Base-by-base conservation (phyloP, 192 early-diverging fungal species). In the Mortierella antarctica region DNA sequence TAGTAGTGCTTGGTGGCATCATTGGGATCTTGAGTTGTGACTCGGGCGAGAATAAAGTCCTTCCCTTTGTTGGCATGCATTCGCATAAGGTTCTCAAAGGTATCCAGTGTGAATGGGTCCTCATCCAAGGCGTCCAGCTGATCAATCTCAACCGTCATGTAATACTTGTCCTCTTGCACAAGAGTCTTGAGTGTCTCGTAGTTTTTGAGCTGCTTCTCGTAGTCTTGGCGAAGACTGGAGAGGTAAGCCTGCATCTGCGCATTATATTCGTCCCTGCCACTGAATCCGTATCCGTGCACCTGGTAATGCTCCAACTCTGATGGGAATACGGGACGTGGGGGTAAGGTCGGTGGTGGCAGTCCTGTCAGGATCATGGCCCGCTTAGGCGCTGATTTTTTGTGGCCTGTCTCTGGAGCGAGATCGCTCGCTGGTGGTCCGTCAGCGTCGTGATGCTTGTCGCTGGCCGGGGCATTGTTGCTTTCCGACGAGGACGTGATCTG, bases 101-200 rank as follows among this genome's bases (percentile, higher is more conserved):
- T 81, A 57, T 93, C 92, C 42, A 93, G 71, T 3, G 92, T 93
- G 65, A 93, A 93, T 7, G 92, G 92, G 53, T 93, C 92, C 70
- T 93, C 92, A 18, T 87, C 85, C 42, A 84, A 56, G 21, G 91
- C 90, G 31, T 93, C 91, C 6, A 93, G 65, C 13, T 88, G 83
- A 51, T 91, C 87, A 0, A 91, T 71, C 3, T 91, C 17, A 17
- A 44, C 61, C 1, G 31, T 71, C 6, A 31, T 60, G 54, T 74
- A 66, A 13, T 44, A 67, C 5, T 53, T 62, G 15, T 70, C 71
- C 39, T 59, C 67, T 7, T 67, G 21, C 7, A 53, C 42, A 14
- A 62, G 40, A 1, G 13, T 21, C 13, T 80, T 66, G 10, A 80
- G 52, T 2, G 13, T 13, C 4, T 80, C 76, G 18, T 67, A 67